These are phyloP conservation scores for Acacia crassicarpa DNA, from an alignment of 306 rosid genomes.

Conservation along the genomic window DNA sequence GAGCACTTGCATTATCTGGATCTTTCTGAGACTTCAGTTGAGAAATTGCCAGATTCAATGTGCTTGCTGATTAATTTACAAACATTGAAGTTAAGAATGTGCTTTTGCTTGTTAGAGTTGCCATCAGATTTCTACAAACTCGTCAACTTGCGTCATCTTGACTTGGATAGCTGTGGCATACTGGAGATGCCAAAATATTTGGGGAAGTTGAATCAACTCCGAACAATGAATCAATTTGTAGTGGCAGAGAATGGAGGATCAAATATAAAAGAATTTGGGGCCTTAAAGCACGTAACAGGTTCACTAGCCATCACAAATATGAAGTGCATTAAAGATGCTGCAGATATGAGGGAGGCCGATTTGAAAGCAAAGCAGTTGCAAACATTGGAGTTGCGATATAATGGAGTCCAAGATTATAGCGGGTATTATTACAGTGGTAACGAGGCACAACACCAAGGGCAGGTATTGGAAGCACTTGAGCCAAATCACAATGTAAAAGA, in stretches of 20 bases:
- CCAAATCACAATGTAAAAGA: not conserved
- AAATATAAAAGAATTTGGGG: constrained; percentile 1
- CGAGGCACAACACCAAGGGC: not conserved
- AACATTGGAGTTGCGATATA: not conserved
- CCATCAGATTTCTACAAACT: constrained; percentile 24
- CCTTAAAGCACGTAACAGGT: constrained; percentile 16
- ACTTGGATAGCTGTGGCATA: not conserved
- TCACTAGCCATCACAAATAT: not conserved
- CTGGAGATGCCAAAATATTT: not conserved
- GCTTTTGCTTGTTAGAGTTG: not conserved
- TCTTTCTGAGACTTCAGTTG: not conserved
- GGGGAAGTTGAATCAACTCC: constrained; percentile 10
- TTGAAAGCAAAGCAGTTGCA: constrained; percentile 23
- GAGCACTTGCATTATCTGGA: constrained; percentile 33
- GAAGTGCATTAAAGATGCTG: not conserved
- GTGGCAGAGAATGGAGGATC: not conserved
- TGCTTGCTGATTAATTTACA: constrained; percentile 31
- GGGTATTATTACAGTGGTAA: too few relatives aligned
- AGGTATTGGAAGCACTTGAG: not conserved
- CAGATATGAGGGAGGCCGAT: not conserved
- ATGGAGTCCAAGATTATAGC: too few relatives aligned
- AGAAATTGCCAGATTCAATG: constrained; percentile 23
- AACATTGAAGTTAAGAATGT: not conserved
- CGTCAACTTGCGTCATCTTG: constrained; percentile 12
- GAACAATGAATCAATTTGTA: not conserved